Evolutionary conservation across 2,329 filamentous ascomycete genomes (phyloP), one percentile per base, ranked within the genome.

Genomic region (Phialophora chinensis): DNA sequence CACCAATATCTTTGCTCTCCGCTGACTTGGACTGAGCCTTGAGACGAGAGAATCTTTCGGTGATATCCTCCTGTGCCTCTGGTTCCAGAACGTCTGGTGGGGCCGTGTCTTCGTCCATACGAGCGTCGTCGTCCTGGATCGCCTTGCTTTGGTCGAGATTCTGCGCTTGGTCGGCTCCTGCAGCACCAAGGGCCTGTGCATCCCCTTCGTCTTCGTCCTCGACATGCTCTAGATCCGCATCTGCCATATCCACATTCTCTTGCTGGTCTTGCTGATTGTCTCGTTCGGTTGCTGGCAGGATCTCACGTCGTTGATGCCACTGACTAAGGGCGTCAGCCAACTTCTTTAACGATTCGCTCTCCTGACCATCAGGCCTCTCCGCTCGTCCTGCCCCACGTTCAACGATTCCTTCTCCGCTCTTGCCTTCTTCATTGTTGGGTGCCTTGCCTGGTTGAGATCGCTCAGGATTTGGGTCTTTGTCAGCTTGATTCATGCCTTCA

Each of bases 181-280:
- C 92, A 47, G 91, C 90, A 38, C 95, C 96, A 74, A 99, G 86
- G 14, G 95, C 95, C 79, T 99, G 95, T 1, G 92, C 89, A 76
- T 97, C 93, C n/a, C 90, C 87, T 62, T 89, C 85, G 31, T 89
- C 87, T 33, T 95, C 86, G 67, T 97, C 92, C 71, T 97, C 88
- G 3, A 98, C 83, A 79, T 99, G 95, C 80, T 98, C 93, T 75
- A 97, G 97, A 75, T 97, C 93, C n/a, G 87, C 87, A 74, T 90
- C 85, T 10, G 86, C 84, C 83, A 92, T 90, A 68, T 95, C 89
- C n/a, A 88, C 83, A 66, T 91, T 87, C 69, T 84, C 75, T 60
- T 83, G 80, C 71, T 87, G 79, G 35, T 85, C 82, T 23, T 78
- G 78, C 49, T 83, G 78, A 61, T 88, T 80, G 44, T 85, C 80